phyloP scores from a whole-genome alignment of 345 rosid species.

The Psidium guajava region DNA sequence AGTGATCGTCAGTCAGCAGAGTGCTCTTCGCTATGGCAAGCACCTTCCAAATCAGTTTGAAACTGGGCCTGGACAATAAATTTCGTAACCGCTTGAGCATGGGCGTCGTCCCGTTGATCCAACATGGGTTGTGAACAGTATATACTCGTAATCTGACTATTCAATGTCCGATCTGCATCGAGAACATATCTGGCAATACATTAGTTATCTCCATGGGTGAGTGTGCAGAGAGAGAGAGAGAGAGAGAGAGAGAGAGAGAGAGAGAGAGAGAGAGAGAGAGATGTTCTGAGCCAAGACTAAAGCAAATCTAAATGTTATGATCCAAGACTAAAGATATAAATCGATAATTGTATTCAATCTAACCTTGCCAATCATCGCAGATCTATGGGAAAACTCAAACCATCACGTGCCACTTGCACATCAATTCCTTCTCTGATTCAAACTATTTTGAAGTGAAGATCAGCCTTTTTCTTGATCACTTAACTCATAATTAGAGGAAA shows the following conservation, averaged over 20 bases:
- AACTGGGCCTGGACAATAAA: background rate
- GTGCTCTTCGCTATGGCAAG: background rate
- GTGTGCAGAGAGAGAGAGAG: too few relatives aligned
- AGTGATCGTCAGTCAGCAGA: background rate
- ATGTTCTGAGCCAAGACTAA: background rate
- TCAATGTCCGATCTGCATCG: background rate
- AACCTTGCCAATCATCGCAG: slow-evolving; percentile 18
- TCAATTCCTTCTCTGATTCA: slow-evolving; percentile 75
- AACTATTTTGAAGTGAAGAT: background rate
- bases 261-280: too few relatives aligned
- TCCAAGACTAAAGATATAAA: background rate
- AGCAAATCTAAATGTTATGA: too few relatives aligned
- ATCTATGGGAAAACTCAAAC: slow-evolving; percentile 70
- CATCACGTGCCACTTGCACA: slow-evolving; percentile 84
- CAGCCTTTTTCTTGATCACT: background rate
- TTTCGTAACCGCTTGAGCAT: background rate
- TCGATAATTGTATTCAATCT: background rate
- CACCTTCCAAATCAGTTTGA: background rate
- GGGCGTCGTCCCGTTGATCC: background rate
- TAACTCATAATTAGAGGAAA: background rate
- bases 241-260: too few relatives aligned
- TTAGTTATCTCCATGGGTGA: background rate
- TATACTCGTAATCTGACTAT: background rate
- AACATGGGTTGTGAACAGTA: background rate
- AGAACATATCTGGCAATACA: too few relatives aligned